Evolutionary conservation across 2,329 filamentous ascomycete species (phyloP).

Genomic region (Neurospora crassa): DNA sequence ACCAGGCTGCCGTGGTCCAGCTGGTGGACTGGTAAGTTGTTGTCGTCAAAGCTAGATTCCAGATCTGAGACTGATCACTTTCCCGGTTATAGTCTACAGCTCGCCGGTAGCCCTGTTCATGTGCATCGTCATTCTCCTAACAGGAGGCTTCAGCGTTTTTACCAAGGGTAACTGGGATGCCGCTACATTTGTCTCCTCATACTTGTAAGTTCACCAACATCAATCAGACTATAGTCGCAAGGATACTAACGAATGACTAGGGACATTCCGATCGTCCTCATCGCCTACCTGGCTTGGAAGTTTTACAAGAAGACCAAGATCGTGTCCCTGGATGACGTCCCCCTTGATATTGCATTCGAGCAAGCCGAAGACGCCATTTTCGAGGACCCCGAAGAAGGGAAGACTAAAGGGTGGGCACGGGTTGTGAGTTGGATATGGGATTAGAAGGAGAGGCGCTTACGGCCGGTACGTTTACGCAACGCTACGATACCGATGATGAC

Average conservation of each 20-base stretch:
- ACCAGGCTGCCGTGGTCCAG: slow-evolving; percentile 52
- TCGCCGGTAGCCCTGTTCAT: slow-evolving; percentile 52
- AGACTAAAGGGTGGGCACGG: slow-evolving; percentile 19
- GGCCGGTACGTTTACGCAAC: not conserved
- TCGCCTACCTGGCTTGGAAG: slow-evolving; percentile 55
- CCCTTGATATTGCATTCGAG: slow-evolving; percentile 41
- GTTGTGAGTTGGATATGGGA: slow-evolving; percentile 29
- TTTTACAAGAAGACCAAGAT: slow-evolving; percentile 51
- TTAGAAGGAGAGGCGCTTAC: slow-evolving; percentile 8
- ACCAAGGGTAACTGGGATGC: slow-evolving; percentile 49
- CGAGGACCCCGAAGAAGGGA: slow-evolving; percentile 22
- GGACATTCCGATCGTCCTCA: slow-evolving; percentile 49
- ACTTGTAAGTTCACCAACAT: slow-evolving; percentile 38
- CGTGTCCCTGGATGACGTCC: slow-evolving; percentile 39
- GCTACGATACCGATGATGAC: not conserved
- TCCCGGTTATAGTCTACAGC: slow-evolving; percentile 36
- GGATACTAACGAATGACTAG: slow-evolving; percentile 22
- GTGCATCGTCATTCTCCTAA: slow-evolving; percentile 57
- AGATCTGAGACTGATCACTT: not conserved
- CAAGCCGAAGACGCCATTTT: slow-evolving; percentile 28
- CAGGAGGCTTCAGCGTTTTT: slow-evolving; percentile 57
- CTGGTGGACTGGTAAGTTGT: slow-evolving; percentile 46
- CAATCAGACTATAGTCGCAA: not conserved
- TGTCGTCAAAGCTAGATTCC: not conserved
- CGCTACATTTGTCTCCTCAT: slow-evolving; percentile 49